Evolutionary conservation across 2,329 filamentous ascomycete genomes (phyloP), one percentile per base, ranked within the genome.

Genomic region (Colletotrichum limetticola): DNA sequence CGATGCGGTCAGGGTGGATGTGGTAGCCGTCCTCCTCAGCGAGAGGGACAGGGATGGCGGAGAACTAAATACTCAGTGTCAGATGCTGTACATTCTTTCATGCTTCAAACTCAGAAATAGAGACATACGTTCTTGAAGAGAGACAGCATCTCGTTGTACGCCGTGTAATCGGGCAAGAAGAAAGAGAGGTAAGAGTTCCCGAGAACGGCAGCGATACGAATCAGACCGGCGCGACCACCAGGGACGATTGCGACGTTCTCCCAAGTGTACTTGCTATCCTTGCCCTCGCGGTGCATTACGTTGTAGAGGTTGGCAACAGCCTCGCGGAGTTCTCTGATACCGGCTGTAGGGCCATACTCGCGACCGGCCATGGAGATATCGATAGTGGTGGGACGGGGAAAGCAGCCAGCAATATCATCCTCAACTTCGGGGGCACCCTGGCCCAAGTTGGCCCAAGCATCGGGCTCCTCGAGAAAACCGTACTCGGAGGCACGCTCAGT

Each of bases 211-310:
- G 96, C 96, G 81, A 98, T 98, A 78, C 96, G 91, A 81, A 98
- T 98, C 84, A 98, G 86, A 61, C 96, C 96, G 42, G 96, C 96
- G 78, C 96, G 91, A 52, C 96, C 96, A 82, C 95, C 95, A 58
- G 96, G 96, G 4, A 98, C 96, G 81, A 98, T 97, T 82, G 94
- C 95, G 22, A 98, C 96, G 82, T 98, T 98, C 87, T 98, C 96
- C 93, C 94, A 98, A 6, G 94, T 97, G 83, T 98, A 98, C 84
- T 97, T 89, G 83, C 93, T 96, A 12, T 91, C 88, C 86, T 97
- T 97, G 79, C 93, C 95, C 85, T 96, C 86, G 76, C 96, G 92
- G 79, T 98, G 96, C 83, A 96, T 94, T 82, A 93, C 93, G 80
- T 98, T 98, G 89, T 98, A 98, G 74, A 98, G 89, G 72, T 92